Evolutionary conservation across 176 grass and related monocot species (phyloP), one percentile per base, ranked within the genome.

Genomic region (Carex kokanica): DNA sequence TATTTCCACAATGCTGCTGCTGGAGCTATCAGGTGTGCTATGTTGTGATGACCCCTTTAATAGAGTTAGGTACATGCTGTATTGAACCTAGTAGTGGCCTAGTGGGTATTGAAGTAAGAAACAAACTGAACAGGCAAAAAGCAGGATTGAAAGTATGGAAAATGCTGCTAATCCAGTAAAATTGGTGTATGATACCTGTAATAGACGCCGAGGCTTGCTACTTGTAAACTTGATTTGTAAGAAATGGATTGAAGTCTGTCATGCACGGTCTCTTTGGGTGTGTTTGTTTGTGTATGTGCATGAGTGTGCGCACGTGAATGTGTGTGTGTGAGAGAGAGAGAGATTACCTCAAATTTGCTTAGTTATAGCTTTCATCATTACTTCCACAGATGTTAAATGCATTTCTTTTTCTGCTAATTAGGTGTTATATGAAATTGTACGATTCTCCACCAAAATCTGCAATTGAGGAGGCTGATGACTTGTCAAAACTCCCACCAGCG

Each of bases 1-100:
- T 99, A 99, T 49, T 99, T 99, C 14, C 93, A 93, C 83, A 99
- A 96, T 90, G 93, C 97, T 86, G 97, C 97, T 56, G 88, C 91
- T 32, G 97, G 97, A 86, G 88, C 88, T 89, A 99, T 99, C 78
- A 92, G 91, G 96, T 98, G 83, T 61, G 25, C 23, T 55, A 78
- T 78, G 21, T 56, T 78, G 55, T 18, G 73, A 54, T 78, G 25
- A 24, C 25, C 24, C 47, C 6, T 29, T 31, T 54, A 32, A 8
- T 78, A 23, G 6, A 1, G 6, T 4, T 29, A 31, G 24, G 25
- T 51, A 16, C 6, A 16, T 10, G 4, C 15, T 78, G 5, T 18
- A 32, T 31, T 56, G 73, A 31, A 78, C 25, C 73, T 55, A 55
- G 40, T 47, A 72, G 7, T 77, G 73, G 23, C 32, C 5, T 43